These are phyloP conservation scores for Hordeum pubiflorum DNA, from an alignment of 202 grass and related monocot genomes.

Conservation along the genomic window DNA sequence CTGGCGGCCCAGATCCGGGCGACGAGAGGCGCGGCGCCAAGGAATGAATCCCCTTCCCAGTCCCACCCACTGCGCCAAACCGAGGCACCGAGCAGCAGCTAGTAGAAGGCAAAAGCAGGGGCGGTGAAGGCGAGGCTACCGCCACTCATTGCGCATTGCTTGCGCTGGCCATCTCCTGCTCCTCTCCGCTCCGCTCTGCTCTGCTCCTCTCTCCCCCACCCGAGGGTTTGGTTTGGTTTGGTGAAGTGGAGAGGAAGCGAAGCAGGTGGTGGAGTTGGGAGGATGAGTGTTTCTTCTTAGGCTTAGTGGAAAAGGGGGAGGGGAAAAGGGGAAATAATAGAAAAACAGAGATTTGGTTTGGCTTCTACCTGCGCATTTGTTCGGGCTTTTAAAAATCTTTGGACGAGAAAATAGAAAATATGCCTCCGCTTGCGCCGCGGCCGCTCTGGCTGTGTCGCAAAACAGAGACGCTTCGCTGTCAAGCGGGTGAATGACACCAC, in stretches of 20 bases:
- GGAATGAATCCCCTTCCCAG: constrained; percentile 10
- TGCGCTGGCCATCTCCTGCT: constrained; percentile 20
- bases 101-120: constrained; percentile 12
- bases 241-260: constrained; percentile 28
- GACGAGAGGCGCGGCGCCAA: constrained; percentile 11
- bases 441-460: neutral
- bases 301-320: neutral
- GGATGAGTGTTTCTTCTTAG: neutral
- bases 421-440: neutral
- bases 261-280: constrained; percentile 39
- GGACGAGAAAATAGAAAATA: neutral
- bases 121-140: constrained; percentile 9
- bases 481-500: neutral
- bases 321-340: neutral
- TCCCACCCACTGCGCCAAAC: constrained; percentile 16
- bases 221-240: constrained; percentile 53
- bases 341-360: constrained; percentile 52
- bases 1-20: constrained; percentile 24
- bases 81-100: neutral
- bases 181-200: neutral
- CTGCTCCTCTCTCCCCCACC: neutral
- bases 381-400: neutral
- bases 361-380: constrained; percentile 13
- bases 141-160: constrained; percentile 40
- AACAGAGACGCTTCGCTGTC: constrained; percentile 17